Conservation (phyloP, 352 stramenopile genomes). For the Pythium brassicae region DNA sequence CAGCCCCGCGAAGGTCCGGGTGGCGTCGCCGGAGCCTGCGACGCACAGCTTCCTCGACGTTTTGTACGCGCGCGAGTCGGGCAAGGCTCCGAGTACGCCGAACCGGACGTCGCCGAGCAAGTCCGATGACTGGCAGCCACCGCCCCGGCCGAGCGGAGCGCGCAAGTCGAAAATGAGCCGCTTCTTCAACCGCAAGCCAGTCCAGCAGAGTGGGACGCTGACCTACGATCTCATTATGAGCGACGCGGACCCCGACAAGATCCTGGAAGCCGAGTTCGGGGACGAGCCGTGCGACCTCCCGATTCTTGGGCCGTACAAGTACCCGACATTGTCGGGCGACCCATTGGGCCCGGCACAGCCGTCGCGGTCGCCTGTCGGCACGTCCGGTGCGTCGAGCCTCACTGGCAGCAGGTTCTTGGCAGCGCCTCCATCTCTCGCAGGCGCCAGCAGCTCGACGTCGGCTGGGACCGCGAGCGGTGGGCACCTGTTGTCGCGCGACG, state of each 20-base stretch:
- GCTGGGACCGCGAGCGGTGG: background rate
- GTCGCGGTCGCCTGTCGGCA: slow-evolving; percentile 15
- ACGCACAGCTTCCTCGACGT: slow-evolving; percentile 13
- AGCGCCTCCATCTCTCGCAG: slow-evolving; percentile 1
- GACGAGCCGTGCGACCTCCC: slow-evolving; percentile 18
- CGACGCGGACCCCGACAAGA: slow-evolving; percentile 23
- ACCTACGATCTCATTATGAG: slow-evolving; percentile 26
- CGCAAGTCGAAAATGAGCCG: slow-evolving; percentile 17
- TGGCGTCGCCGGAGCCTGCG: slow-evolving; percentile 1
- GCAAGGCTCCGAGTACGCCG: background rate
- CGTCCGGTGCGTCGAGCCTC: slow-evolving; percentile 1
- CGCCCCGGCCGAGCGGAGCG: slow-evolving; percentile 5
- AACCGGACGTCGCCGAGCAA: background rate
- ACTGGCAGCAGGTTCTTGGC: slow-evolving; percentile 5
- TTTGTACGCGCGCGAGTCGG: slow-evolving; percentile 14
- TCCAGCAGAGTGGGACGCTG: slow-evolving; percentile 6
- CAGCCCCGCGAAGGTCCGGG: slow-evolving; percentile 11
- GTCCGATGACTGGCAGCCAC: background rate
- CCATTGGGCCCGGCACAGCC: background rate
- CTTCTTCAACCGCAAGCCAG: slow-evolving; percentile 17
- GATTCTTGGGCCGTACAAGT: slow-evolving; percentile 26
- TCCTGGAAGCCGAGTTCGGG: slow-evolving; percentile 25
- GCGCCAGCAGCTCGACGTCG: background rate
- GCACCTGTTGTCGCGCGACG: background rate
- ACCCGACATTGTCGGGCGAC: slow-evolving; percentile 17